Base-by-base conservation (phyloP, 169 alveolate genomes). In the Cryptosporidium muris region DNA sequence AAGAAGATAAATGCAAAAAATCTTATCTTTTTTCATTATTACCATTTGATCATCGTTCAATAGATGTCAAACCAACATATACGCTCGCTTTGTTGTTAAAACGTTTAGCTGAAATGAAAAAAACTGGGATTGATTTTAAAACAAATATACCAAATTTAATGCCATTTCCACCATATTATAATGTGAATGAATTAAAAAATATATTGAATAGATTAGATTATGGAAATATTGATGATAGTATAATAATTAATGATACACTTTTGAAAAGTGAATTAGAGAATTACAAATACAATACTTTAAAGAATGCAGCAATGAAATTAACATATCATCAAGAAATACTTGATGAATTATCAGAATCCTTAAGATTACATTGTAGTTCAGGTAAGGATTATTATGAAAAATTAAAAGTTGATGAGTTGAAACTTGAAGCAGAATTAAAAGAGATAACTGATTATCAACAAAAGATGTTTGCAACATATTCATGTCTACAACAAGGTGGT, bases 381-480 rank as follows among this genome's bases (percentile, higher is more conserved):
- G 85, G 74, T 8, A 74, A 74, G 40, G 66, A 56, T 6, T 68
- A 74, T 49, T 66, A 74, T 9, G 62, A 60, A 74, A 74, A 54
- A 43, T 38, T 74, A 8, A 45, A 9, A 37, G 60, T 45, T n/a
- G 85, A 74, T 42, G 85, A 74, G 64, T 58, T 11, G 43, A 74
- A 74, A 43, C 37, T 74, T 7, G 85, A 74, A 9, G 16, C 67
- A 25, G 85, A 74, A 49, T 43, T 74, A 48, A 68, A 74, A 58
- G 74, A 74, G 7, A 74, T 74, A 43, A 74, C 85, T 25, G 85
- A 74, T 74, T 74, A 68, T 40, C 85, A 74, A 60, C 85, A 74
- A 48, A 74, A 68, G 60, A 74, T 74, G 85, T 74, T 74, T 42
- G 85, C 85, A n/a, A 74, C 85, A 0, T 74, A 74, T 74, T 74